Evolutionary conservation across 176 grass and related monocot genomes (phyloP), one percentile per base, ranked within the genome.

Genomic region (Panicum miliaceum): DNA sequence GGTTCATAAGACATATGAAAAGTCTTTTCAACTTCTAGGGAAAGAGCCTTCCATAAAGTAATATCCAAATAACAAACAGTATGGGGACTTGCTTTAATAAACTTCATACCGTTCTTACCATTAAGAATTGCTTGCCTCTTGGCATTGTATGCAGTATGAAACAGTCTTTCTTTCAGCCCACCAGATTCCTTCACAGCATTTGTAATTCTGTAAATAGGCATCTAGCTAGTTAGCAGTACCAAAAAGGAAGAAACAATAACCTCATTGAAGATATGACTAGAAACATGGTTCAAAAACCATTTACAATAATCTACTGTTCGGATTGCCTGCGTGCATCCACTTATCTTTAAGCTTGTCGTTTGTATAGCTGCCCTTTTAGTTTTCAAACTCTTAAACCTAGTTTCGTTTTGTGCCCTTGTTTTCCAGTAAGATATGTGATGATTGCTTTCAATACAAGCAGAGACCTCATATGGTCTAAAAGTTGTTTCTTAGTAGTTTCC

Each of bases 171-270:
- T 83, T 86, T 92, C 71, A 99, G 51, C 20, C 93, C 93, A 61
- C 96, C 89, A 63, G 93, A 92, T 76, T 88, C 90, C 76, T 99
- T 99, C 14, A 99, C 93, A 65, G 93, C 93, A 84, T 96, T 96
- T 61, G 92, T 91, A 68, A 99, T 91, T 81, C 93, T 96, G 58
- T 77, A 78, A 86, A 64, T 54, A 73, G 61, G 26, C 14, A 90
- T 42, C 7, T 16, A 89, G 20, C 37, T 47, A 45, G 13, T 81
- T 68, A 73, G 43, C 23, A 64, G 2, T 54, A 69, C 2, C n/a
- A 12, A 85, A 76, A 81, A 62, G 11, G 27, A 77, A 40, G 15
- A 41, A 81, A 68, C 25, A 46, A 27, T 35, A 41, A 79, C 7
- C 35, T 58, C 47, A 45, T 34, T 3, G 14, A 76, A 53, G 53